These are phyloP conservation scores for Diplosphaera chodatii DNA, from an alignment of 139 green algal species.

Conservation along the genomic window DNA sequence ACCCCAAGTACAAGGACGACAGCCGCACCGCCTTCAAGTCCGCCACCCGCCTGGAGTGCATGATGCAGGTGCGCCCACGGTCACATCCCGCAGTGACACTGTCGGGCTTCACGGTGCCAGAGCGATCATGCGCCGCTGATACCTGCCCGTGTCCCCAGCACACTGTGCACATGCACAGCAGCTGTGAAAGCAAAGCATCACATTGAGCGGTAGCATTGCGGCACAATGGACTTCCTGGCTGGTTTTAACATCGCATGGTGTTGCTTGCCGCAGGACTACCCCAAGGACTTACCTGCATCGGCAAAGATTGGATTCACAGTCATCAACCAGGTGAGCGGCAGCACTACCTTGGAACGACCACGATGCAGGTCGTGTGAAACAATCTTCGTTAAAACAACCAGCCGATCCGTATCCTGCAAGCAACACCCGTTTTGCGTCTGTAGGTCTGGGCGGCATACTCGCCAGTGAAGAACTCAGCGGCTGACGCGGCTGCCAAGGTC, in stretches of 20 bases:
- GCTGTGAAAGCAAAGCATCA: too few relatives aligned
- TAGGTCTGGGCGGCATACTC: conserved; percentile 92
- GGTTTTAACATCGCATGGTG: background rate
- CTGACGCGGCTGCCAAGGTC: conserved; percentile 79
- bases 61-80: conserved; percentile 85
- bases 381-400: too few relatives aligned
- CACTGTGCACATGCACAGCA: too few relatives aligned
- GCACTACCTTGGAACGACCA: background rate
- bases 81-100: too few relatives aligned
- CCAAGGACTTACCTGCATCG: conserved; percentile 56
- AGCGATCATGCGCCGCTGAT: too few relatives aligned
- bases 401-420: background rate
- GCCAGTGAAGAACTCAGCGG: conserved; percentile 93
- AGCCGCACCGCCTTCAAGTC: conserved; percentile 87
- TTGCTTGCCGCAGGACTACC: conserved; percentile 67
- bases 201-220: too few relatives aligned
- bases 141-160: too few relatives aligned
- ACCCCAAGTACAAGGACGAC: conserved; percentile 94
- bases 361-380: too few relatives aligned
- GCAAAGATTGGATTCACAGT: conserved; percentile 90
- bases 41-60: conserved; percentile 96
- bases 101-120: too few relatives aligned
- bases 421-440: background rate
- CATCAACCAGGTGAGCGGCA: conserved; percentile 66
- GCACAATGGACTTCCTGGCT: too few relatives aligned